Base-by-base conservation (phyloP, 179 eudicot genomes). In the Carnegiea gigantea region DNA sequence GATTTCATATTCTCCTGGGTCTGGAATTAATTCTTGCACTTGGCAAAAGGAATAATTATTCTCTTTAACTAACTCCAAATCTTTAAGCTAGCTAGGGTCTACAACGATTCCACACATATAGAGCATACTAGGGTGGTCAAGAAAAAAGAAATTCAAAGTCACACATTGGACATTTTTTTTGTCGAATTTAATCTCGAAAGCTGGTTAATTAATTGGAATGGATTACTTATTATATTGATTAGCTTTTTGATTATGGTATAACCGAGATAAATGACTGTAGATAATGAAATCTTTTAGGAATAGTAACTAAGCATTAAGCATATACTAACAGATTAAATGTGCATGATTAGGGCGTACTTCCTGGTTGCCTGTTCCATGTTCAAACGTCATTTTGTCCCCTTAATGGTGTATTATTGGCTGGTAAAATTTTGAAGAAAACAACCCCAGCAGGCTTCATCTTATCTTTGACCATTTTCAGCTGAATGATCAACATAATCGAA, bases 331-430 rank as follows among this genome's bases (percentile, higher is more conserved):
- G 60, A 76, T 38, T 20, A 30, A 70, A 70, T 0, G 36, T 54
- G 81, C 40, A 54, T 71, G 73, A 71, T 77, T 82, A 82, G 36
- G 77, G 77, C 84, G 84, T 57, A 57, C 62, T 54, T 77, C 38
- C 77, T 82, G 84, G 77, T 73, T 82, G 33, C 59, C 17, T 82
- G 84, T 77, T 77, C 59, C 81, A 70, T 59, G 46, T 70, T 71
- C 26, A 70, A 46, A 44, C 77, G 77, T 82, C 77, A 44, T 33
- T 59, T 70, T 82, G 84, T 81, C 84, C 79, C 84, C 81, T 77
- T 70, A 59, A 71, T 77, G 46, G 7, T 57, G 17, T 18, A 70
- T 54, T 77, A 57, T 67, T 77, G 26, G 59, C 33, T 77, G 71
- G 44, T 70, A 70, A 70, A 14, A 36, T 77, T 72, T 40, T 75